Evolutionary conservation across 75 land plant genomes (phyloP), one percentile per base, ranked within the genome.

Genomic region (Pseudotsuga menziesii): DNA sequence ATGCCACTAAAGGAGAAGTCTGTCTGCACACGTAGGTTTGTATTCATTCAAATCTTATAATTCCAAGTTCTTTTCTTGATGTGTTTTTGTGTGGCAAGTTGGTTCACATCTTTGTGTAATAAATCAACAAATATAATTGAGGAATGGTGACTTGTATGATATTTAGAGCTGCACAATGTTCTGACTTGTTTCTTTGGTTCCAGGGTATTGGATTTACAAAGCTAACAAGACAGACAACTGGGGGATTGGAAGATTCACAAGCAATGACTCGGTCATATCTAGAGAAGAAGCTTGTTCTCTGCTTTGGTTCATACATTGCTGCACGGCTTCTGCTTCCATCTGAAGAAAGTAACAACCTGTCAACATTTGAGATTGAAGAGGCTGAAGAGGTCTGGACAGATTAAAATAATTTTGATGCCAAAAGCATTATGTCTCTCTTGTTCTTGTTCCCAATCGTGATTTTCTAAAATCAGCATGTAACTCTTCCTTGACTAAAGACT

Each of bases 181-280:
- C 54, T 48, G 54, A 48, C 23, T 60, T 9, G 9, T 23, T 25
- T 41, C 39, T 72, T 26, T 57, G 29, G 5, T 56, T 79, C 1
- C 83, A 94, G 96, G 99, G 97, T 20, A 92, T 92, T 84, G 99
- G 89, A 44, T 97, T 89, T 74, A 92, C 95, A 66, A 94, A 90
- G 79, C 82, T 94, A 22, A 84, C 88, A 54, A 90, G 87, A 70
- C 81, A 89, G 12, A 79, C 59, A 76, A 84, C 78, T 77, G 97
- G 84, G 76, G 95, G 88, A 22, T 87, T 89, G 12, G 72, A 82
- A 76, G 82, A 88, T 76, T 91, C 92, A 35, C 84, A 89, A 75
- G 77, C 87, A n/a, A 84, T 87, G 61, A 88, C 93, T 44, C 85
- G 93, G 59, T 83, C 92, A 17, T 91, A 97, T 74, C 87, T 85